phyloP scores from a whole-genome alignment of 345 rosid species.

The Bretschneidera sinensis region DNA sequence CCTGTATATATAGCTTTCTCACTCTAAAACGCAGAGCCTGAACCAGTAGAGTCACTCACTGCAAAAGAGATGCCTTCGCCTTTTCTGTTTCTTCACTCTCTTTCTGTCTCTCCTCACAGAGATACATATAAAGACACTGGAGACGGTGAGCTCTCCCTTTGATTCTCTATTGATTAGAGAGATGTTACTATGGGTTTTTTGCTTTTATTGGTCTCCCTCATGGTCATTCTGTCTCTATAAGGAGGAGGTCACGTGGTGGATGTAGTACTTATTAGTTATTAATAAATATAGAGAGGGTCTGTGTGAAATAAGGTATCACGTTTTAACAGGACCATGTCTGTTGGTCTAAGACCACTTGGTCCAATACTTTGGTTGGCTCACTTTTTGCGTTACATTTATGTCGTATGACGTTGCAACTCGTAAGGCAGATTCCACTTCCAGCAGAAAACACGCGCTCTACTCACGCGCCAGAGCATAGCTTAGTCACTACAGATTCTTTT shows the following conservation, averaged over 20 bases:
- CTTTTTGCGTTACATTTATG: too few species aligned
- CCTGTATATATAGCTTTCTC: constrained; percentile 19
- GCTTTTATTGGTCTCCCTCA: constrained; percentile 28
- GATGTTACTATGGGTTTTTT: constrained; percentile 20
- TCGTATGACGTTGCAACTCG: too few species aligned
- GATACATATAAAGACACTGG: constrained; percentile 33
- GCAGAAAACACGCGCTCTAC: too few species aligned
- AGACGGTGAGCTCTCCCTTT: constrained; percentile 37
- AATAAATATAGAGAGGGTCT: too few species aligned
- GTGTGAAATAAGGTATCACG: not conserved
- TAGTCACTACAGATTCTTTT: too few species aligned
- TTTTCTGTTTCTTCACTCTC: constrained; percentile 26
- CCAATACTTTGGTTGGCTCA: too few species aligned
- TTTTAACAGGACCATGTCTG: too few species aligned
- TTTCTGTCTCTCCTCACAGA: too few species aligned
- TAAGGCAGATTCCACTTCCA: too few species aligned
- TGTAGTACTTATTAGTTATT: too few species aligned
- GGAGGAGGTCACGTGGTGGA: constrained; percentile 62
- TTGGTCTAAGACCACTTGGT: constrained; percentile 17
- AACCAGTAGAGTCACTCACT: constrained; percentile 31
- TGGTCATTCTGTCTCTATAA: constrained; percentile 24
- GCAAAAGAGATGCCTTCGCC: constrained; percentile 24
- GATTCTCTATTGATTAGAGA: constrained; percentile 31
- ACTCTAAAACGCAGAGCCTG: constrained; percentile 21
- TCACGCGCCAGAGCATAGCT: too few species aligned